A percentile compares a stretch with the other conserved stretches of the same genome.
These are phyloP conservation scores for Elaphomyces granulatus DNA, from an alignment of 495 filamentous ascomycete species.

Conservation along the genomic window DNA sequence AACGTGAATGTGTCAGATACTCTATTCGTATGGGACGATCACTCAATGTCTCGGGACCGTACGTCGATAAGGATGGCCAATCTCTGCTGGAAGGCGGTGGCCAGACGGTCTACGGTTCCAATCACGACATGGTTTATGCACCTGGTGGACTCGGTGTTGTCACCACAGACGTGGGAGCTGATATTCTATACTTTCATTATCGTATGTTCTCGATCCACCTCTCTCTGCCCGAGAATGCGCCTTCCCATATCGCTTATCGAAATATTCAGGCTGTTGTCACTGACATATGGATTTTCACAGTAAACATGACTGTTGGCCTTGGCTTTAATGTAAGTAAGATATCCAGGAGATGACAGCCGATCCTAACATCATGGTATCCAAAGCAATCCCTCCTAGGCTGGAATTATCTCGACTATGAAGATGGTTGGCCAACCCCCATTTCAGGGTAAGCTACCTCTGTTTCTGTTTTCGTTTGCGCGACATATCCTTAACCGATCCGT, in stretches of 20 bases:
- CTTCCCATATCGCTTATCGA: not conserved
- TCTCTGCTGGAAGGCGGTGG: conserved; percentile 27
- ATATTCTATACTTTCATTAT: conserved; percentile 38
- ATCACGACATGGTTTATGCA: conserved; percentile 29
- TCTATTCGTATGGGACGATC: conserved; percentile 32
- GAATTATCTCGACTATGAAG: conserved; percentile 27
- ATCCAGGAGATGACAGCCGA: not conserved
- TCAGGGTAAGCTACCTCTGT: conserved; percentile 16
- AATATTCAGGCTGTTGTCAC: not conserved
- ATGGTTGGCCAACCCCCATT: conserved; percentile 29
- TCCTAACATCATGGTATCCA: conserved; percentile 9
- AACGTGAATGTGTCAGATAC: conserved; percentile 23
- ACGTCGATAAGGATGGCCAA: conserved; percentile 22
- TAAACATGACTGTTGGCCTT: conserved; percentile 31
- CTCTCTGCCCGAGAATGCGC: not conserved
- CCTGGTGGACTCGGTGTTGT: conserved; percentile 33
- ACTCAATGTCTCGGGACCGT: conserved; percentile 23
- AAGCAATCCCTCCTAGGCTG: conserved; percentile 33
- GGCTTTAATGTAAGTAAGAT: conserved; percentile 17
- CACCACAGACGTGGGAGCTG: conserved; percentile 15
- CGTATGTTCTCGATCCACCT: conserved; percentile 19
- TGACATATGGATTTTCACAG: conserved; percentile 10
- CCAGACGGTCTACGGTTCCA: conserved; percentile 30
- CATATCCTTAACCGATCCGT: no score
- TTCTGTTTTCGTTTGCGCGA: no score